Evolutionary conservation across 139 green algal species (phyloP), one percentile per base, ranked within the genome.

Genomic region (Nannochloris sp.): DNA sequence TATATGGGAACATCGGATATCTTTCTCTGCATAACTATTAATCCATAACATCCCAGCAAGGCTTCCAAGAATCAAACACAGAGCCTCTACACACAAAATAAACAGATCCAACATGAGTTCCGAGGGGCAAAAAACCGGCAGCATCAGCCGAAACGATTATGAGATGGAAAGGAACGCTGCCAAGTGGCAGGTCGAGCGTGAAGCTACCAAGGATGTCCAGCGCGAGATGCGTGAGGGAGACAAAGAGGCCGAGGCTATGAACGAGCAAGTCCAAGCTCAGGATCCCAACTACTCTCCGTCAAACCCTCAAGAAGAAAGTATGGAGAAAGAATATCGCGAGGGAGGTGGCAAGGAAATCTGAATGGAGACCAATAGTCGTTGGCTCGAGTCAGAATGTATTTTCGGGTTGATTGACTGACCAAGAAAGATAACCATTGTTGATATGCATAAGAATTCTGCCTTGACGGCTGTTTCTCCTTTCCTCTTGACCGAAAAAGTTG

Each of bases 251-350:
- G 73, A 77, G 14, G 36, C 37, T 25, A 29, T 74, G 15, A 56
- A 71, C 7, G 65, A 67, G 55, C 81, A 75, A 64, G 79, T 72
- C 75, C 73, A 77, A 14, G 60, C 15, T 25, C 27, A 60, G 25
- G 61, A 60, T 54, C 44, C 44, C 13, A 14, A 56, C 61, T 69
- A 69, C 30, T 31, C 54, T 38, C n/a, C 61, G 4, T 4, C 8
- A 27, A 45, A 68, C 27, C 23, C 61, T 33, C 4, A 37, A 24
- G 36, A 60, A n/a, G 39, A 60, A n/a, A 7, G 27, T 10, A 60
- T 62, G 53, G 35, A 72, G 54, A 30, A 72, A 39, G 4, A 46
- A 25, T 6, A 14, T 33, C 12, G 30, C n/a, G 54, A 35, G 13
- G 54, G 46, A 13, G n/a, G 12, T 25, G 25, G 27, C 33, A 71